These are phyloP conservation scores for Nothophoma quercina DNA, from an alignment of 2,329 filamentous ascomycete species.

Conservation along the genomic window DNA sequence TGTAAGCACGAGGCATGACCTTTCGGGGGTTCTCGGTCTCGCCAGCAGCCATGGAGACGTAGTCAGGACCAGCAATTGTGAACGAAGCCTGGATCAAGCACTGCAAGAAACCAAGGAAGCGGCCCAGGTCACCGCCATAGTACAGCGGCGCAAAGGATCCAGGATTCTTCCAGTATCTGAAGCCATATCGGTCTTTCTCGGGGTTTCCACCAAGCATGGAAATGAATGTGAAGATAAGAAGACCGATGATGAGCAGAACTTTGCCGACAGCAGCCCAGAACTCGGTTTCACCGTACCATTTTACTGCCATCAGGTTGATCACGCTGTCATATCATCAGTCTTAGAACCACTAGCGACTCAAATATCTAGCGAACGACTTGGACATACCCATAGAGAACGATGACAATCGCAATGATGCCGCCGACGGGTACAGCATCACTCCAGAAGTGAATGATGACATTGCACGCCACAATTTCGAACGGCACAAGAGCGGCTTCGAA, in stretches of 20 bases:
- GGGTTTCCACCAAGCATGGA: slow-evolving; percentile 86
- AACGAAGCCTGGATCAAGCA: slow-evolving; percentile 70
- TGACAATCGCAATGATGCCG: slow-evolving; percentile 67
- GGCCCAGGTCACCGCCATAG: slow-evolving; percentile 72
- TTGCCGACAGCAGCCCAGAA: slow-evolving; percentile 74
- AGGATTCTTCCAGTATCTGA: slow-evolving; percentile 63
- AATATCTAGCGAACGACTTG: too few relatives aligned
- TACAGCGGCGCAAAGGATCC: slow-evolving; percentile 73
- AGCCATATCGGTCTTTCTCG: slow-evolving; percentile 58
- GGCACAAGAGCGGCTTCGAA: slow-evolving; percentile 73
- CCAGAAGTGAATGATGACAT: slow-evolving; percentile 53
- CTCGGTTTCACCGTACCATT: slow-evolving; percentile 64
- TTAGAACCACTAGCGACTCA: not conserved
- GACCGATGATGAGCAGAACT: slow-evolving; percentile 55
- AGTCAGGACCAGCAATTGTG: slow-evolving; percentile 58
- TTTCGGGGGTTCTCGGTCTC: slow-evolving; percentile 56
- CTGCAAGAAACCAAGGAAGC: slow-evolving; percentile 77
- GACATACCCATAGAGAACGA: slow-evolving; percentile 65
- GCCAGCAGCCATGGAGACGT: slow-evolving; percentile 58
- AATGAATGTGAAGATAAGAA: slow-evolving; percentile 71
- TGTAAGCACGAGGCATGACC: slow-evolving; percentile 75
- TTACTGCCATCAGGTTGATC: slow-evolving; percentile 71
- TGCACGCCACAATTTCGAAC: slow-evolving; percentile 67
- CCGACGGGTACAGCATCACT: slow-evolving; percentile 66
- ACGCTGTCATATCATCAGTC: slow-evolving; percentile 39